Conservation (phyloP, 2,329 filamentous ascomycete genomes). For the Xylogone sp. region DNA sequence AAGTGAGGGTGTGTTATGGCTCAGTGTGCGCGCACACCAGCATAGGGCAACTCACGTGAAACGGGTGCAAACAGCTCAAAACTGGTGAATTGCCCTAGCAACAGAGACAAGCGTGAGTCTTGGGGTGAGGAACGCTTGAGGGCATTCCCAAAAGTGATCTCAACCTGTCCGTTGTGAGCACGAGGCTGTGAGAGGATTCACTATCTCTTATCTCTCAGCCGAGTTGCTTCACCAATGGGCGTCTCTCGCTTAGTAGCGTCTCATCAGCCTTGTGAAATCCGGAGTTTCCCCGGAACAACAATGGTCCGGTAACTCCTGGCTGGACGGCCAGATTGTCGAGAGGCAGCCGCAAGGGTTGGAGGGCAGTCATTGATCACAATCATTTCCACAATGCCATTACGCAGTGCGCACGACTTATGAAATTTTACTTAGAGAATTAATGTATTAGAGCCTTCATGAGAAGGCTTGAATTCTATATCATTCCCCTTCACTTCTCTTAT, state of each 20-base stretch:
- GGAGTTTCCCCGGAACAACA: not conserved
- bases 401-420: not conserved
- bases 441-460: not conserved
- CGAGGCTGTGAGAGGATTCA: not conserved
- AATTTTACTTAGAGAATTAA: not conserved
- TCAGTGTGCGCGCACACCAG: too few relatives aligned
- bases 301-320: not conserved
- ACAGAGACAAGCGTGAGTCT: too few relatives aligned
- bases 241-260: not conserved
- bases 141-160: too few relatives aligned
- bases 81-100: too few relatives aligned
- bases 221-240: not conserved
- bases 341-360: not conserved
- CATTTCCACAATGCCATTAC: not conserved
- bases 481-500: too few relatives aligned
- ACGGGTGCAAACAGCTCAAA: too few relatives aligned
- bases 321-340: not conserved
- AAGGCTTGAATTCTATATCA: too few relatives aligned
- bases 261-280: not conserved
- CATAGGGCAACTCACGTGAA: too few relatives aligned
- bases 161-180: not conserved
- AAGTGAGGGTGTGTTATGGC: too few relatives aligned
- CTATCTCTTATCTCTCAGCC: not conserved
- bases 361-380: not conserved
- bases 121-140: too few relatives aligned